Conservation (phyloP, 495 filamentous ascomycete species). For the Trichoderma virens region DNA sequence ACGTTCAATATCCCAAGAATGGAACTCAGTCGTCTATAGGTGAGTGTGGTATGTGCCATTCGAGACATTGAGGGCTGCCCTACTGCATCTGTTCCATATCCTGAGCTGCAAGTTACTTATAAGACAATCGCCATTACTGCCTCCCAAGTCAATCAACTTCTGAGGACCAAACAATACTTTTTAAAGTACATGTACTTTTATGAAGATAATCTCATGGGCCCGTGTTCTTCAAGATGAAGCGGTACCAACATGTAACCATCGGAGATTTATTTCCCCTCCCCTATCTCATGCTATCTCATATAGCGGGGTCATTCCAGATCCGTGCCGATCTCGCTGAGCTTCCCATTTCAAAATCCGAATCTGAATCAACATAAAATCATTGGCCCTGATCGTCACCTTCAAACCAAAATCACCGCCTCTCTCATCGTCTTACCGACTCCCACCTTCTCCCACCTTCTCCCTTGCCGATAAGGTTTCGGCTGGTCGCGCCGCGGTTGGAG, state of each 20-base stretch:
- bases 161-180: too few relatives aligned
- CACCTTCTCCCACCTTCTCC: neutral
- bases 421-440: neutral
- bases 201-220: too few relatives aligned
- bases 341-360: neutral
- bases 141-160: too few relatives aligned
- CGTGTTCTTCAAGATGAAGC: too few relatives aligned
- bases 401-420: neutral
- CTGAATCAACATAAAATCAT: neutral
- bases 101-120: too few relatives aligned
- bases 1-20: neutral
- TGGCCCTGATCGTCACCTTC: neutral
- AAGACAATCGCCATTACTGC: too few relatives aligned
- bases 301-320: conserved; percentile 2
- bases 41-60: neutral
- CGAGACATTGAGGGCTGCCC: neutral
- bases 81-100: too few relatives aligned
- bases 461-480: neutral
- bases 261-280: neutral
- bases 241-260: neutral
- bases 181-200: too few relatives aligned
- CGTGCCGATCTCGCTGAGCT: neutral
- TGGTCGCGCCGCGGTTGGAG: neutral
- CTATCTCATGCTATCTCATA: too few relatives aligned
- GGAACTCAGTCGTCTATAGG: too few relatives aligned